Conservation (phyloP, 2,329 filamentous ascomycete species). For the Sarocladiaceae sp. region DNA sequence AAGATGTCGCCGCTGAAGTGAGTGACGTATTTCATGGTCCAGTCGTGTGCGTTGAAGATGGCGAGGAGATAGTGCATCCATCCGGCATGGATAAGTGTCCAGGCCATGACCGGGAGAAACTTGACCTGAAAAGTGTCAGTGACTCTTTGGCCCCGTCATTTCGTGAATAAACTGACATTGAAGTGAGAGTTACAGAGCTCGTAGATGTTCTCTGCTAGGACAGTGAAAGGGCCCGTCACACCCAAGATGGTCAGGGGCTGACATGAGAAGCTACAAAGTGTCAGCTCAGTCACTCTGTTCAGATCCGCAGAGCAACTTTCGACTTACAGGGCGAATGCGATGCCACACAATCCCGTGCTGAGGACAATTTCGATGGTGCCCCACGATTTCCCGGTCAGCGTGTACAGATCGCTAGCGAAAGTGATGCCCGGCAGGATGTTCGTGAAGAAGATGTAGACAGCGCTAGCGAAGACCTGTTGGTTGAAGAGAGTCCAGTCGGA, state of each 20-base stretch:
- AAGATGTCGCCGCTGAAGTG: slow-evolving; percentile 62
- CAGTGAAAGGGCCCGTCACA: slow-evolving; percentile 61
- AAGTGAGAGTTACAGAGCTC: slow-evolving; percentile 49
- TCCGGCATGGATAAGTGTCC: slow-evolving; percentile 57
- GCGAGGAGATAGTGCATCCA: slow-evolving; percentile 61
- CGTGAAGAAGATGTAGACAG: slow-evolving; percentile 61
- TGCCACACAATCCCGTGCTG: slow-evolving; percentile 56
- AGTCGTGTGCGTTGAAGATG: slow-evolving; percentile 62
- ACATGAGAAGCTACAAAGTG: slow-evolving; percentile 38
- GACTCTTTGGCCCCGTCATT: neutral
- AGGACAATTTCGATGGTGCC: slow-evolving; percentile 62
- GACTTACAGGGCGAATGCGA: slow-evolving; percentile 54
- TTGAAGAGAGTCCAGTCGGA: slow-evolving; percentile 56
- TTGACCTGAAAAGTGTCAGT: slow-evolving; percentile 41
- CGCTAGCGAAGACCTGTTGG: slow-evolving; percentile 56
- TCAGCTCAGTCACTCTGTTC: neutral
- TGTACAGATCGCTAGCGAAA: slow-evolving; percentile 59
- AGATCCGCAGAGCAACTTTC: neutral
- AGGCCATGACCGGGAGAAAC: slow-evolving; percentile 63
- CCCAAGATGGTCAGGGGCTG: slow-evolving; percentile 61
- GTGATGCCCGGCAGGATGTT: slow-evolving; percentile 62
- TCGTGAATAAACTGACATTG: slow-evolving; percentile 32
- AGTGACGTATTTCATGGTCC: slow-evolving; percentile 65
- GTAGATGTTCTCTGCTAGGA: slow-evolving; percentile 60
- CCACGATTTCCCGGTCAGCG: slow-evolving; percentile 56